Percentiles rank a stretch among this genome's conserved stretches.
These are phyloP conservation scores for thale cress (Arabidopsis thaliana) DNA, from an alignment of 345 rosid genomes.

Conservation along the genomic window DNA sequence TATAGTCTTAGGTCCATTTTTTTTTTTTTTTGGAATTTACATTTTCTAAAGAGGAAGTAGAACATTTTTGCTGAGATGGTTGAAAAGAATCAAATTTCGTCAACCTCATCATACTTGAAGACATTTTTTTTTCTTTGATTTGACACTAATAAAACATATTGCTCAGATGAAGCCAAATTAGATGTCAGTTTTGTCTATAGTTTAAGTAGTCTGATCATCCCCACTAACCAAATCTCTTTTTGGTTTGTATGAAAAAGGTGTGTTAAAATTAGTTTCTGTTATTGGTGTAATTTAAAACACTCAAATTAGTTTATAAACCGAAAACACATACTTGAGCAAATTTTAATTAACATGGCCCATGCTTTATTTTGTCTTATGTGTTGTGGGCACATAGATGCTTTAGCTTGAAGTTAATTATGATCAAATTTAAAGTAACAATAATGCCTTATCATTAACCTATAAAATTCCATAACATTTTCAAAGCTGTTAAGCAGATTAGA, in stretches of 20 bases:
- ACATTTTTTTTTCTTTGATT: neutral
- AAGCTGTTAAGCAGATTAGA: slow-evolving; percentile 40
- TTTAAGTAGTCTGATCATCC: slow-evolving; percentile 29
- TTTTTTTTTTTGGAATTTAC: neutral
- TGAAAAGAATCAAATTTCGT: slow-evolving; percentile 28
- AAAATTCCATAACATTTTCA: slow-evolving; percentile 12
- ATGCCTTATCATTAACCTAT: slow-evolving; percentile 33
- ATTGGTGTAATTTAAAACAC: slow-evolving; percentile 4
- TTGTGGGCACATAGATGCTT: slow-evolving; percentile 42
- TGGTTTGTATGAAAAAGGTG: slow-evolving; percentile 31
- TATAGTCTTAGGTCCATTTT: neutral
- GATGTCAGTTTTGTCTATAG: slow-evolving; percentile 40
- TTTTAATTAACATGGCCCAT: slow-evolving; percentile 33
- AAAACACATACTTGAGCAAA: neutral
- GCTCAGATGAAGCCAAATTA: slow-evolving; percentile 38
- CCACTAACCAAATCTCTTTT: slow-evolving; percentile 39
- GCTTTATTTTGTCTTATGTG: slow-evolving; percentile 39
- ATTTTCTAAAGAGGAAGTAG: neutral
- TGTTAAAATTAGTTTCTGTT: slow-evolving; percentile 22
- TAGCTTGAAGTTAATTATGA: slow-evolving; percentile 37
- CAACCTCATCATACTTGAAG: slow-evolving; percentile 30
- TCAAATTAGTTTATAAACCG: neutral
- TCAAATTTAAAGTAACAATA: slow-evolving; percentile 36
- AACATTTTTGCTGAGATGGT: neutral
- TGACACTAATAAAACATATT: slow-evolving; percentile 29